Percentiles rank a stretch among this genome's conserved stretches.
phyloP scores from a whole-genome alignment of 2,329 filamentous ascomycete genomes.

The Geosmithia flava region DNA sequence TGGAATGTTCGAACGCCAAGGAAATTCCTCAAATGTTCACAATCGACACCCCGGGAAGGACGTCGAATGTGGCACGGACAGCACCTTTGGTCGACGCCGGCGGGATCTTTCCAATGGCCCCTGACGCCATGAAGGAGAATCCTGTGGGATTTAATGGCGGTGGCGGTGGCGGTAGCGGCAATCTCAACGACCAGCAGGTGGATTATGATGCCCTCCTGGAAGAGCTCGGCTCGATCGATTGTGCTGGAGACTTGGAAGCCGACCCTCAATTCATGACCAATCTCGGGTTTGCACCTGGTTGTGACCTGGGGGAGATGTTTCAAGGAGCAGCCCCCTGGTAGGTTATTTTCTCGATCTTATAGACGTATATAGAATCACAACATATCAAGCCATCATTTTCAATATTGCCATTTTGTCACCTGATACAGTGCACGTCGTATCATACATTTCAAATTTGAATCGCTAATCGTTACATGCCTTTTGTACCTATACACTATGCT shows the following conservation, averaged over 20 bases:
- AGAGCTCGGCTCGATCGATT: conserved; percentile 37
- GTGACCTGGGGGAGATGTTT: conserved; percentile 42
- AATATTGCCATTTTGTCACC: no score
- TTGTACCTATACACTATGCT: no score
- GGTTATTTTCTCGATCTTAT: background rate
- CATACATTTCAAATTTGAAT: no score
- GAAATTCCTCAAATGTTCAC: background rate
- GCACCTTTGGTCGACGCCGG: background rate
- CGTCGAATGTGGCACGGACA: background rate
- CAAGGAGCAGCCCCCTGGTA: conserved; percentile 10
- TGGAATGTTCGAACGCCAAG: background rate
- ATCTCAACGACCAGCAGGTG: conserved; percentile 8
- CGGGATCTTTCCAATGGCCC: background rate
- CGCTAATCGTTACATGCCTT: no score
- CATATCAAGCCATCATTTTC: no score
- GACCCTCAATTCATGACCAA: conserved; percentile 56
- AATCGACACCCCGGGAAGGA: background rate
- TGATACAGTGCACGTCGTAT: no score
- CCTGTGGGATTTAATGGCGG: background rate
- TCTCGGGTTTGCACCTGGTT: conserved; percentile 50
- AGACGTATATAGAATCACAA: background rate
- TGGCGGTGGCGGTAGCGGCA: background rate
- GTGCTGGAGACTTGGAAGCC: conserved; percentile 33
- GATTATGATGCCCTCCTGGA: conserved; percentile 41
- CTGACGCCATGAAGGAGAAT: background rate